phyloP scores from a whole-genome alignment of 345 rosid species.

The Syzygium aromaticum region DNA sequence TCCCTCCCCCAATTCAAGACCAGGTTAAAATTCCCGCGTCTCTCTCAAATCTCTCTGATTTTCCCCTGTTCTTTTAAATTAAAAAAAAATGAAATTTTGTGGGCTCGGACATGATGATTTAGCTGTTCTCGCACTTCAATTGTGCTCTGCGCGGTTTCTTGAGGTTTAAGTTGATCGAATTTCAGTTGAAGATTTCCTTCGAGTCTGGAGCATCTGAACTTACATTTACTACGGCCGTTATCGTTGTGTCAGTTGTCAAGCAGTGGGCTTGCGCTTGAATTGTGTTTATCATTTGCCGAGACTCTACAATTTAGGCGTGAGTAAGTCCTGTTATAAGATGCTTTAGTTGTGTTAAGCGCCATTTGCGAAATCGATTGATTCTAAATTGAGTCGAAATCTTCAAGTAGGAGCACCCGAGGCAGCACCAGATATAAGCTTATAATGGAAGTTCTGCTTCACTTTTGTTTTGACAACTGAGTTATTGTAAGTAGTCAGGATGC shows the following conservation, averaged over 20 bases:
- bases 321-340: not conserved
- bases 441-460: not conserved
- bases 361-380: not conserved
- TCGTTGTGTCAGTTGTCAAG: not conserved
- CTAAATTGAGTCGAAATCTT: not conserved
- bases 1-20: slow-evolving; percentile 31
- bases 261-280: not conserved
- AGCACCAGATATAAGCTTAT: not conserved
- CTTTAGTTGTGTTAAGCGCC: not conserved
- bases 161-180: not conserved
- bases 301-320: not conserved
- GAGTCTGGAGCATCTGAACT: not conserved
- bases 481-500: not conserved
- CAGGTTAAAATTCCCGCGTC: slow-evolving; percentile 22
- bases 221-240: not conserved
- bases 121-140: not conserved
- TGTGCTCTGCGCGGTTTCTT: not conserved
- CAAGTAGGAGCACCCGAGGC: not conserved
- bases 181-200: not conserved
- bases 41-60: not conserved
- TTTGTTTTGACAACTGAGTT: not conserved
- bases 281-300: not conserved
- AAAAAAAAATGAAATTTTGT: not conserved
- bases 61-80: not conserved
- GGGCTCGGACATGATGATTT: not conserved